Evolutionary conservation across 2,329 filamentous ascomycete species (phyloP).

Genomic region (Colletotrichum costaricense): DNA sequence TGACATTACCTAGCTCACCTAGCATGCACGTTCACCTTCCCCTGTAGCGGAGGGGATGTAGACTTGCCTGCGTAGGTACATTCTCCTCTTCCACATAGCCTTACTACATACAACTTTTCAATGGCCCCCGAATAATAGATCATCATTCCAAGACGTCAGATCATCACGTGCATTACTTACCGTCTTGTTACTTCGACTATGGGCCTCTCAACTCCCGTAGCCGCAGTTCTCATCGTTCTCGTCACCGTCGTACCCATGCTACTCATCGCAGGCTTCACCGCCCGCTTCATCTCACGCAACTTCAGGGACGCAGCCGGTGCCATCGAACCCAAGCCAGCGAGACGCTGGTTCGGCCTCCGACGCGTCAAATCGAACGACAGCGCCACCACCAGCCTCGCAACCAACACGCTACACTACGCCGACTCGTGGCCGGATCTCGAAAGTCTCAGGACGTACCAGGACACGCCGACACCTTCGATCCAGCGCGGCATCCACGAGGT

Average conservation of each 20-base stretch:
- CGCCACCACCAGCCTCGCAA: conserved; percentile 1
- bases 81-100: neutral
- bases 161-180: neutral
- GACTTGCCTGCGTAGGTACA: neutral
- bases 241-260: conserved; percentile 13
- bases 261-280: conserved; percentile 2
- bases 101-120: neutral
- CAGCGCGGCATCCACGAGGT: neutral
- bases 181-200: conserved; percentile 6
- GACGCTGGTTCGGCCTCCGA: conserved; percentile 25
- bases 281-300: conserved; percentile 24
- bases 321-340: conserved; percentile 6
- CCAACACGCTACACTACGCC: neutral
- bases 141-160: neutral
- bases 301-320: conserved; percentile 30
- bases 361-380: neutral
- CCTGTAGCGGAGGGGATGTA: neutral
- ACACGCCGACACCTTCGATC: conserved; percentile 21
- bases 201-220: conserved; percentile 18
- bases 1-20: conserved; percentile 2
- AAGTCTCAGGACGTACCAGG: conserved; percentile 36
- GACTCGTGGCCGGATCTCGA: conserved; percentile 51
- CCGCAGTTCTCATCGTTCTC: conserved; percentile 25
- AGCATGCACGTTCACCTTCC: neutral
- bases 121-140: neutral